A percentile compares a stretch with the other conserved stretches of the same genome.
These are phyloP conservation scores for Diplosphaera chodatii DNA, from an alignment of 139 green algal genomes.

Conservation along the genomic window DNA sequence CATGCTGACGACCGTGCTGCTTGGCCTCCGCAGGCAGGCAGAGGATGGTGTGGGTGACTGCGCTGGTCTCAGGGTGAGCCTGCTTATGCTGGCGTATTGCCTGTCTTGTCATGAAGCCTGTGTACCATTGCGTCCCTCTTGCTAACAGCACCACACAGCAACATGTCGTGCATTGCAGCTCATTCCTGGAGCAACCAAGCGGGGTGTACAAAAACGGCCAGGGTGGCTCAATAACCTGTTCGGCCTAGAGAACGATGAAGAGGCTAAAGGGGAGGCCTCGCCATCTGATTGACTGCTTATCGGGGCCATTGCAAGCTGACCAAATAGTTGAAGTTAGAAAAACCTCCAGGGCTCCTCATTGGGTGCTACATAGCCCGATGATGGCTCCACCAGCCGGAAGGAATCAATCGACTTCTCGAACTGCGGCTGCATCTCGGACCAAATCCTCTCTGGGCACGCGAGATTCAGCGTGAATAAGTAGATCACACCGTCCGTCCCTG, in stretches of 20 bases:
- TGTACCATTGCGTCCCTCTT: too few species aligned
- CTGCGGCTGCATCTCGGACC: conserved; percentile 12
- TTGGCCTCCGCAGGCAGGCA: conserved; percentile 52
- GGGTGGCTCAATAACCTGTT: conserved; percentile 53
- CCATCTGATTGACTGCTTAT: too few species aligned
- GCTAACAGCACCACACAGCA: too few species aligned
- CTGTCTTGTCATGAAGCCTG: too few species aligned
- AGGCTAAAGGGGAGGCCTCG: background rate
- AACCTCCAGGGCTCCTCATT: conserved; percentile 73
- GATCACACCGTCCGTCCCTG: conserved; percentile 39
- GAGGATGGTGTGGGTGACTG: conserved; percentile 75
- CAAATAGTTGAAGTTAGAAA: too few species aligned
- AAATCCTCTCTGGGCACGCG: conserved; percentile 56
- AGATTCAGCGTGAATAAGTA: conserved; percentile 85
- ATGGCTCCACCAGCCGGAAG: conserved; percentile 41
- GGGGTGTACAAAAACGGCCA: conserved; percentile 47
- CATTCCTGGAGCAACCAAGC: conserved; percentile 50
- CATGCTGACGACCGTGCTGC: too few species aligned
- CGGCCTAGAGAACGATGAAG: conserved; percentile 18
- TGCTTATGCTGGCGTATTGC: too few species aligned
- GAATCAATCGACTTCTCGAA: conserved; percentile 28
- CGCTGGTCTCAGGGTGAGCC: conserved; percentile 42
- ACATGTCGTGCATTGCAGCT: too few species aligned
- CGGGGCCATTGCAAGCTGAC: too few species aligned
- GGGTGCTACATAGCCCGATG: conserved; percentile 54